Evolutionary conservation across 2,329 filamentous ascomycete genomes (phyloP).

Genomic region (Pseudogymnoascus sp.): DNA sequence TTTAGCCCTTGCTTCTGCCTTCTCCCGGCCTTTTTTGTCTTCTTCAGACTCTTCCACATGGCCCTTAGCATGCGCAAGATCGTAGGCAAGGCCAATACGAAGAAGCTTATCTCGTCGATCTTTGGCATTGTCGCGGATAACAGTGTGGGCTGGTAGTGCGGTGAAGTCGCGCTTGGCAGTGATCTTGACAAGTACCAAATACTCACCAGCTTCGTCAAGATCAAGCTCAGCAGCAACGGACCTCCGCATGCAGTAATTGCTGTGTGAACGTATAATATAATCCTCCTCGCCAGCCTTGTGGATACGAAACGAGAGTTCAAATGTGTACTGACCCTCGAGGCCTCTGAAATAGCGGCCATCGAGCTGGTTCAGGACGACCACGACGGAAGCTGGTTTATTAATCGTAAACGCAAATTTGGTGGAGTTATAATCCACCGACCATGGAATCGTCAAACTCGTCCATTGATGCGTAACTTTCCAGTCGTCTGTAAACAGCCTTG

Average conservation of each 20-base stretch:
- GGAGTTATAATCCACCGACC: slow-evolving; percentile 53
- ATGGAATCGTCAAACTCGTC: slow-evolving; percentile 54
- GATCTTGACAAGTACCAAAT: slow-evolving; percentile 49
- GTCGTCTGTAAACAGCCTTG: slow-evolving; percentile 51
- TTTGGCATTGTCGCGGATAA: slow-evolving; percentile 44
- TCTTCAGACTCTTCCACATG: slow-evolving; percentile 43
- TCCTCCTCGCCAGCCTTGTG: slow-evolving; percentile 46
- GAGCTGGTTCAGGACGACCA: slow-evolving; percentile 53
- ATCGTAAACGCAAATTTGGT: slow-evolving; percentile 50
- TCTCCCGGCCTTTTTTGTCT: slow-evolving; percentile 26
- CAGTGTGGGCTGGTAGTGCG: slow-evolving; percentile 40
- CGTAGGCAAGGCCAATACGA: slow-evolving; percentile 49
- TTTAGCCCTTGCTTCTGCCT: slow-evolving; percentile 19
- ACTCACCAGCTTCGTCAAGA: slow-evolving; percentile 47
- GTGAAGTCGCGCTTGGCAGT: slow-evolving; percentile 39
- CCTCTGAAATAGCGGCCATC: slow-evolving; percentile 55
- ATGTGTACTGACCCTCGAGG: slow-evolving; percentile 48
- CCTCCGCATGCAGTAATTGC: slow-evolving; percentile 49
- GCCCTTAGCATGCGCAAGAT: slow-evolving; percentile 52
- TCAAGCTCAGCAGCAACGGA: slow-evolving; percentile 51
- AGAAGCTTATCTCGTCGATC: slow-evolving; percentile 41
- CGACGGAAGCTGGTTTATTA: slow-evolving; percentile 46
- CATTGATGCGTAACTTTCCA: slow-evolving; percentile 52
- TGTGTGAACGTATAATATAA: slow-evolving; percentile 51
- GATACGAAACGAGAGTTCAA: slow-evolving; percentile 39